Percentiles rank a stretch among this genome's conserved stretches.
These are phyloP conservation scores for Xylaria intraflava DNA, from an alignment of 495 filamentous ascomycete species.

Conservation along the genomic window DNA sequence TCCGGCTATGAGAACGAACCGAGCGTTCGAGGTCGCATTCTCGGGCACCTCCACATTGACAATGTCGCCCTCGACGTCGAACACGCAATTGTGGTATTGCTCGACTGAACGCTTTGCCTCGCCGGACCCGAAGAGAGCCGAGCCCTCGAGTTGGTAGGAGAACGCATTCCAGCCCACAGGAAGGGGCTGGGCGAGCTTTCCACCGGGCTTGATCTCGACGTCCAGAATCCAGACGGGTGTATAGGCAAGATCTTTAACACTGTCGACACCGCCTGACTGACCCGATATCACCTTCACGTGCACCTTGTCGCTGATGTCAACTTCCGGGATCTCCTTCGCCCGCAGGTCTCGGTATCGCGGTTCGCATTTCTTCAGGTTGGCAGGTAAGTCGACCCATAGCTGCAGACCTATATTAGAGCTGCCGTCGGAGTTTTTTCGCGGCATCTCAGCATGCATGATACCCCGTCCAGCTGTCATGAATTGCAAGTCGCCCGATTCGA, in stretches of 20 bases:
- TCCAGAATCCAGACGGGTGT: constrained; percentile 94
- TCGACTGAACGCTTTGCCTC: constrained; percentile 52
- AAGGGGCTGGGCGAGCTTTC: constrained; percentile 62
- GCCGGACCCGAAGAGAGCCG: constrained; percentile 56
- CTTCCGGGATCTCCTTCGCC: constrained; percentile 68
- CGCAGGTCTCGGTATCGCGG: constrained; percentile 83
- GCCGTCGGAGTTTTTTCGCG: constrained; percentile 69
- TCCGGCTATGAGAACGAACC: constrained; percentile 78
- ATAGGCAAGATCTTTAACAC: constrained; percentile 82
- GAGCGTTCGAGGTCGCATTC: constrained; percentile 55
- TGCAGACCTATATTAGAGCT: constrained; percentile 80
- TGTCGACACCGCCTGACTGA: constrained; percentile 73
- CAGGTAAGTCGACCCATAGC: constrained; percentile 88
- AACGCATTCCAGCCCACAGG: constrained; percentile 89
- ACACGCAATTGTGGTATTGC: constrained; percentile 84
- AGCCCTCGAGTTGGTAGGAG: constrained; percentile 71
- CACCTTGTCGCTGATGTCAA: constrained; percentile 63
- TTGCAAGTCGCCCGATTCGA: constrained; percentile 79
- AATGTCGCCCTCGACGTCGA: constrained; percentile 70
- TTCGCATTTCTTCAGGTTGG: constrained; percentile 76
- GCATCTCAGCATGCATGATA: constrained; percentile 98
- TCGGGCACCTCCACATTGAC: constrained; percentile 63
- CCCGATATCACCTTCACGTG: constrained; percentile 85
- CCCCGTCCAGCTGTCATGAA: constrained; percentile 96
- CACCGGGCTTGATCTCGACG: constrained; percentile 73